Evolutionary conservation across 2,329 filamentous ascomycete species (phyloP), one percentile per base, ranked within the genome.

Genomic region (Fusarium circinatum): DNA sequence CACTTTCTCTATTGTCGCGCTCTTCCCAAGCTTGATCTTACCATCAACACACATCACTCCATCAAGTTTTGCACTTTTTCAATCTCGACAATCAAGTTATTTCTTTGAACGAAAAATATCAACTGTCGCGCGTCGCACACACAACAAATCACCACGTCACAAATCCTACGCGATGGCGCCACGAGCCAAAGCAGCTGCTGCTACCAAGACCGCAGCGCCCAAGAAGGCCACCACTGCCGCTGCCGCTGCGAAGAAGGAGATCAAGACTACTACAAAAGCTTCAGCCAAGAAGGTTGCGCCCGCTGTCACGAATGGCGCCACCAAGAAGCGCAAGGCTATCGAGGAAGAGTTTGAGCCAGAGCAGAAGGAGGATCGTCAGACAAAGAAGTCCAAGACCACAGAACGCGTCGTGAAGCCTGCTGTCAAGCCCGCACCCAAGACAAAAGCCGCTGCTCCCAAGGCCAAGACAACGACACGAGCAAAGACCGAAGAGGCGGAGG

Each of bases 401-500:
- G 65, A 74, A 26, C 75, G 75, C 62, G 69, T 75, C 34, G 77
- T 73, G 51, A 80, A 81, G 71, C 71, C 73, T 28, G 77, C 72
- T 24, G 77, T 77, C 62, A 79, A 80, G 71, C 75, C 78, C 38
- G 54, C 73, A 7, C 51, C 69, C 42, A 79, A 79, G 70, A 61
- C 74, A 22, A 77, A 76, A 63, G 36, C 68, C 3, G 75, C 76
- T 60, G 79, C 80, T 18, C 71, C 85, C 44, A 76, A 76, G 67
- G 63, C 65, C 14, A 64, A 65, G 38, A 42, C 76, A 18, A 75
- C 75, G 18, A 74, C 65, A 60, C 77, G 78, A 70, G 60, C 69
- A 68, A 79, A 77, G 74, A 74, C 73, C 80, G 89, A 87, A 58
- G 84, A 92, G 74, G 91, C 70, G 28, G 74, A 76, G 12, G 70